Evolutionary conservation across 192 early-diverging fungal genomes (phyloP), one percentile per base, ranked within the genome.

Genomic region (Rhizophagus sp.): DNA sequence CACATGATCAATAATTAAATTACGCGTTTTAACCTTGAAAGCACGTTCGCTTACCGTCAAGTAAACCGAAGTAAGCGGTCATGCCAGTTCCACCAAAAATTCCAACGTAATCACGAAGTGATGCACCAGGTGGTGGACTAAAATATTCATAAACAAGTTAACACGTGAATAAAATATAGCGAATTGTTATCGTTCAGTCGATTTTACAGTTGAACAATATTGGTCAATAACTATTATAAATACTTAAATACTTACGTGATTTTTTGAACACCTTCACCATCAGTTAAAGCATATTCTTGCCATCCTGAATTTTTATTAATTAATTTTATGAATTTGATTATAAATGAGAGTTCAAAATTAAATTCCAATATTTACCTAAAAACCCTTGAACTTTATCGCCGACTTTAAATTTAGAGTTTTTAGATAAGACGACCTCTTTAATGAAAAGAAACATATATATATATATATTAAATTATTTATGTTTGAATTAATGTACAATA

Each of bases 21-120:
- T 6, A 57, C 52, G 52, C 4, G 19, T 11, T 47, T 57, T 22
- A 57, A 22, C 19, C 52, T 57, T 22, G 4, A 57, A 22, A 57
- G 6, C 17, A 67, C 79, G 36, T 71, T 69, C 79, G 79, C 79
- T 82, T 76, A 73, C 86, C 77, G 10, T 85, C 87, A 63, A 80
- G 81, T 57, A 89, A 44, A 36, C 88, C 88, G 79, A 89, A 88
- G 78, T 89, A 88, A 15, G 88, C 87, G 9, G 87, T 88, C 71
- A 89, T 22, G 15, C 84, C 86, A 30, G 86, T 85, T 39, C 77
- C 8, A 41, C 85, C 85, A 66, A 88, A 57, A 62, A 84, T 73
- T 12, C 87, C 85, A 30, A 85, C 63, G 39, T 82, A 86, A 49
- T 83, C 84, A 19, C 78, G 76, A 22, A 82, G 80, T 2, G 79